phyloP scores from a whole-genome alignment of 2,329 filamentous ascomycete genomes.

The Epicoccum nigrum region DNA sequence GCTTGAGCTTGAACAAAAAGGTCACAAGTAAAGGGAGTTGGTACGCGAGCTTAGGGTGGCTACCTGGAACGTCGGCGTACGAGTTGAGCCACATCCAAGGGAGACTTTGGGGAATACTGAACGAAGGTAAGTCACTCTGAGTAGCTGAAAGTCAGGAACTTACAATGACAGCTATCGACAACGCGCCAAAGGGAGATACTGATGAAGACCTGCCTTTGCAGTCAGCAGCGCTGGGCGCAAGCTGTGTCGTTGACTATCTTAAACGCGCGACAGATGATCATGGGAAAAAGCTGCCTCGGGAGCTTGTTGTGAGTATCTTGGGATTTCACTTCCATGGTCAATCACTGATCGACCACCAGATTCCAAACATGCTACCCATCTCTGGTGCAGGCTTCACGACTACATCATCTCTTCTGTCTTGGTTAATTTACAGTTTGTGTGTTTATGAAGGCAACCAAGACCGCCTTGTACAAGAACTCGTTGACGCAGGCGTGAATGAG shows the following conservation, averaged over 20 bases:
- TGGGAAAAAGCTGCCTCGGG: slow-evolving; percentile 26
- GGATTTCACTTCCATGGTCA: too few relatives aligned
- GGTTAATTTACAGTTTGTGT: slow-evolving; percentile 26
- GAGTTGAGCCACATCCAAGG: background rate
- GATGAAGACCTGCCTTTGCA: slow-evolving; percentile 44
- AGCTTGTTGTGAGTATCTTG: too few relatives aligned
- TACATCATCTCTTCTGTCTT: slow-evolving; percentile 29
- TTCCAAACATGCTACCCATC: background rate
- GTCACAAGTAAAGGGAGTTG: slow-evolving; percentile 61
- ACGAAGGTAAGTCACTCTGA: too few relatives aligned
- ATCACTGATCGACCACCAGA: background rate
- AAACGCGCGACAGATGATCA: slow-evolving; percentile 29
- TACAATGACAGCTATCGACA: slow-evolving; percentile 19
- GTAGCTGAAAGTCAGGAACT: slow-evolving; percentile 57
- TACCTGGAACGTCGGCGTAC: background rate
- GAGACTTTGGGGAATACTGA: too few relatives aligned
- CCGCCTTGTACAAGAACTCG: slow-evolving; percentile 26
- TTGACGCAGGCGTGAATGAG: slow-evolving; percentile 24
- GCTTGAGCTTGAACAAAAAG: slow-evolving; percentile 65
- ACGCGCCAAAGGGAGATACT: slow-evolving; percentile 16
- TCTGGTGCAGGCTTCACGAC: slow-evolving; percentile 28
- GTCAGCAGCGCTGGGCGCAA: slow-evolving; percentile 48
- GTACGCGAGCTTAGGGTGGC: slow-evolving; percentile 62
- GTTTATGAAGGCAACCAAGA: slow-evolving; percentile 27
- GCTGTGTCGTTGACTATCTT: slow-evolving; percentile 41